Base-by-base conservation (phyloP, 768 basidiomycete genomes). In the Lactarius evosmus region DNA sequence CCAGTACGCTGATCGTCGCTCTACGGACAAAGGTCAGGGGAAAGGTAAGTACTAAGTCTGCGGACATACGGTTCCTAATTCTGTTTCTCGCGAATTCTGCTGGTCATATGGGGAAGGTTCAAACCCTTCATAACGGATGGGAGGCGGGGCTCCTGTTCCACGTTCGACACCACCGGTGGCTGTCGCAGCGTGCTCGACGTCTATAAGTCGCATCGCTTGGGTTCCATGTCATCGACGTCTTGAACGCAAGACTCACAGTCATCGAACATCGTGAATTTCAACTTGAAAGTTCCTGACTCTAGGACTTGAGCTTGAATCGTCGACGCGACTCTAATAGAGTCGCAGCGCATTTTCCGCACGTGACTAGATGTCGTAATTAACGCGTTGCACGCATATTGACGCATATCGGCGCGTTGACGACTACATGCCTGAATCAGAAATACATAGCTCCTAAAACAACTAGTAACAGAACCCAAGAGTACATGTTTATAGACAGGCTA, bases 121-220 rank as follows among this genome's bases (percentile, higher is more conserved):
- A 71, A 94, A 98, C 11, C 94, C 95, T 72, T 96, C 90, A 70
- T 89, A 95, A 60, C 89, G 85, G 27, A 95, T 75, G 32, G 83
- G 79, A 4, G 86, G 85, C 27, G 84, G 71, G 1, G 81, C 74
- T 57, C 74, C 76, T 30, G 74, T 68, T 49, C 72, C 69, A 55
- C 75, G 73, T 57, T 41, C 72, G 40, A 73, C 71, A 32, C 76
- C 75, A 17, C 75, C 73, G 6, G 80, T 74, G 22, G 86, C 82
- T 4, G 80, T 79, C 36, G 82, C 78, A 22, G 92, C 79, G 73
- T 95, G 95, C 73, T 97, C 92, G 69, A 97, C 93, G 74, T 92
- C 95, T 97, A 67, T 9, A 32, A 54, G 30, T 5, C 53, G 33
- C 19, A 40, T 67, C 25, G 62, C 56, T 54, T 11, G 40, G 46